phyloP scores from a whole-genome alignment of 306 rosid genomes.

The Boehmeria nivea region DNA sequence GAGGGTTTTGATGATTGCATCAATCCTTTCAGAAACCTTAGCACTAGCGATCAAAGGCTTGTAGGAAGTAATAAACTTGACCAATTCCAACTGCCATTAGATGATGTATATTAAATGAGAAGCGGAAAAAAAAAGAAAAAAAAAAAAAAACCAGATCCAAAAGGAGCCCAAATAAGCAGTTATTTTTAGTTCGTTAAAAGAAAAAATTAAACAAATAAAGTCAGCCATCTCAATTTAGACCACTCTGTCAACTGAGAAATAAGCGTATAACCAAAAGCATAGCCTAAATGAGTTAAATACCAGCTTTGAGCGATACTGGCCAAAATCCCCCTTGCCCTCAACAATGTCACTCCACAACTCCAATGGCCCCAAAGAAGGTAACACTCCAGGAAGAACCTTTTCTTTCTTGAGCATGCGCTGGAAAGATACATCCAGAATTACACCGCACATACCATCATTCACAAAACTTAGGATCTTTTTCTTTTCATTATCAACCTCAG shows the following conservation, averaged over 20 bases:
- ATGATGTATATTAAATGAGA: conserved; percentile 28
- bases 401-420: conserved; percentile 84
- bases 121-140: not conserved
- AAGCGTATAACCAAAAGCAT: too few species aligned
- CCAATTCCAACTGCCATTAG: conserved; percentile 69
- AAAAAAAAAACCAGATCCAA: not conserved
- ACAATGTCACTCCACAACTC: conserved; percentile 94
- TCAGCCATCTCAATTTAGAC: not conserved
- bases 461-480: conserved; percentile 48
- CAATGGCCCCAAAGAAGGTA: conserved; percentile 51
- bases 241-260: not conserved
- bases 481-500: conserved; percentile 50
- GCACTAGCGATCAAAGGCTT: conserved; percentile 70
- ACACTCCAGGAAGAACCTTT: conserved; percentile 53
- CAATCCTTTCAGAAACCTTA: conserved; percentile 68
- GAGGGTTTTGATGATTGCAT: conserved; percentile 50
- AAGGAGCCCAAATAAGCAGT: conserved; percentile 4
- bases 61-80: conserved; percentile 70
- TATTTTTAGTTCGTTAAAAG: not conserved
- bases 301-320: conserved; percentile 89
- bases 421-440: conserved; percentile 72
- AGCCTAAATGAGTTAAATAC: too few species aligned
- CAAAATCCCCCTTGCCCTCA: conserved; percentile 81
- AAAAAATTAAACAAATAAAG: not conserved
- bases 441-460: conserved; percentile 57